These are phyloP conservation scores for Leptodermis oblonga DNA, from an alignment of 257 asterid species.

Conservation along the genomic window DNA sequence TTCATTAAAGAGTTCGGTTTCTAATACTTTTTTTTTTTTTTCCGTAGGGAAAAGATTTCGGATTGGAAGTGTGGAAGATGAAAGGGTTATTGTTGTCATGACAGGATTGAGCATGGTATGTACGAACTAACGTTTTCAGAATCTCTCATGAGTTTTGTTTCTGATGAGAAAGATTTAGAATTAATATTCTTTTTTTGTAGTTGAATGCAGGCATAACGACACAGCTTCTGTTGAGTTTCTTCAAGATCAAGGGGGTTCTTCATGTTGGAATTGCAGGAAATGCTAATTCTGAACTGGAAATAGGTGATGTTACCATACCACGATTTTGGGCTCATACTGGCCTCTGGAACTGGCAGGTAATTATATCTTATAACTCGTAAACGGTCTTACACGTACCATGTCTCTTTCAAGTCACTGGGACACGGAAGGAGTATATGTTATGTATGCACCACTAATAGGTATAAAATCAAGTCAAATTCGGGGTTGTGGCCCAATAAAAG, in stretches of 20 bases:
- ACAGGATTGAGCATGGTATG: constrained; percentile 30
- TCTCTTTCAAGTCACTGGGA: too few species aligned
- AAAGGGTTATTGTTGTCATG: constrained; percentile 24
- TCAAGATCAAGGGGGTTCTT: constrained; percentile 46
- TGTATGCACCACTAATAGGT: too few species aligned
- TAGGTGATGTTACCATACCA: constrained; percentile 59
- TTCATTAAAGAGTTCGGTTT: too few species aligned
- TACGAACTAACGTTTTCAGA: not conserved
- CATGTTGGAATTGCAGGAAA: constrained; percentile 63
- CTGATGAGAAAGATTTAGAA: too few species aligned
- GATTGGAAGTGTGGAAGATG: constrained; percentile 15
- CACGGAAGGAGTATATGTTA: too few species aligned
- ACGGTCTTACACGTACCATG: too few species aligned
- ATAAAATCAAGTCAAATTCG: too few species aligned
- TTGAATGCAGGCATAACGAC: constrained; percentile 54
- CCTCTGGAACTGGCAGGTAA: constrained; percentile 67
- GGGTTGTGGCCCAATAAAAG: too few species aligned
- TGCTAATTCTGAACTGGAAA: constrained; percentile 33
- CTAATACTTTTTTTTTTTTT: not conserved
- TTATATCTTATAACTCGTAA: too few species aligned
- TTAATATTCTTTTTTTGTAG: too few species aligned
- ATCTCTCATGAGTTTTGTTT: not conserved
- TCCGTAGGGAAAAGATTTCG: constrained; percentile 28
- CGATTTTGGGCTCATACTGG: constrained; percentile 47
- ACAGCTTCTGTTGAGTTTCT: constrained; percentile 38